Evolutionary conservation across 805 yeast genomes (phyloP).

Genomic region (Candida dendrica): DNA sequence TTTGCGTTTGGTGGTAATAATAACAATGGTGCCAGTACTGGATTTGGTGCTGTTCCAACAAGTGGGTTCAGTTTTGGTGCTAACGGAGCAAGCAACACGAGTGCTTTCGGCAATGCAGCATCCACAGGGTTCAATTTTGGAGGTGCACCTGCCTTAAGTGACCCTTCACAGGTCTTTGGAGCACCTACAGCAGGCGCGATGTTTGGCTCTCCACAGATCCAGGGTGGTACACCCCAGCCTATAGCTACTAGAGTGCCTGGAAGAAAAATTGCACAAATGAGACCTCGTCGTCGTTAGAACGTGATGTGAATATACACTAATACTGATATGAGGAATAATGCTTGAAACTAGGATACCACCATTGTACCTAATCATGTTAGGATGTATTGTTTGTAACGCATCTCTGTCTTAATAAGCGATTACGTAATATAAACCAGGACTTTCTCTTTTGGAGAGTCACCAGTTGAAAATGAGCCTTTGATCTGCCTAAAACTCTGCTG

Average conservation of each 20-base stretch:
- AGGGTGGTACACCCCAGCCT: slow-evolving; percentile 9
- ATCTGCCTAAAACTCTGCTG: too few species aligned
- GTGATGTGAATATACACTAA: too few species aligned
- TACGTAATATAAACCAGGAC: too few species aligned
- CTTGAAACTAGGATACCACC: too few species aligned
- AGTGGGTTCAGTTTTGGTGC: slow-evolving; percentile 1
- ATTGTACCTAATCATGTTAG: too few species aligned
- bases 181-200: background rate
- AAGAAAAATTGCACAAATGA: slow-evolving; percentile 20
- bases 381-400: too few species aligned
- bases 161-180: slow-evolving; percentile 2
- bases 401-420: too few species aligned
- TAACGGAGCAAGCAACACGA: slow-evolving; percentile 1
- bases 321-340: too few species aligned
- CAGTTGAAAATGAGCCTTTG: too few species aligned
- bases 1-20: slow-evolving; percentile 5
- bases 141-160: background rate
- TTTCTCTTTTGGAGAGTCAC: too few species aligned
- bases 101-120: background rate
- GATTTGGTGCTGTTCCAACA: background rate
- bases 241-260: slow-evolving; percentile 12
- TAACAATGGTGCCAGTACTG: too few species aligned
- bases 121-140: background rate
- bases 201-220: background rate
- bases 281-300: slow-evolving; percentile 18